Evolutionary conservation across 306 rosid species (phyloP).

Genomic region (Trifolium fragiferum): DNA sequence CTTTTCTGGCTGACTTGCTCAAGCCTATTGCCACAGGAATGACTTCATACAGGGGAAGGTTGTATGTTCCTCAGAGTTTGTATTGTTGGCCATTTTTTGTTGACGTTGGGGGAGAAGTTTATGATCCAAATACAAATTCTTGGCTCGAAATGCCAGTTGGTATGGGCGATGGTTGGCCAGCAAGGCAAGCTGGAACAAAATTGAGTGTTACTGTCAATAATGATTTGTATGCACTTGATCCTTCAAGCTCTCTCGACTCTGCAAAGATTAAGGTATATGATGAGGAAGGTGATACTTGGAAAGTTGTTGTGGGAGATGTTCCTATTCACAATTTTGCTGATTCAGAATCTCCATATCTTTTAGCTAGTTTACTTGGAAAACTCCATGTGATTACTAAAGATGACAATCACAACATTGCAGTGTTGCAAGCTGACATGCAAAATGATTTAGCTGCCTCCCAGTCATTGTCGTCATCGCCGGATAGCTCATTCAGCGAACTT

Average conservation of each 20-base stretch:
- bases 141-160: constrained; percentile 58
- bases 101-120: constrained; percentile 59
- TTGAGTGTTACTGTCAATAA: constrained; percentile 44
- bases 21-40: constrained; percentile 61
- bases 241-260: constrained; percentile 47
- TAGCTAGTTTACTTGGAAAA: constrained; percentile 58
- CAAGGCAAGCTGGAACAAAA: constrained; percentile 61
- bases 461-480: constrained; percentile 7
- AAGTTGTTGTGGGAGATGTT: constrained; percentile 51
- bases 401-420: constrained; percentile 51
- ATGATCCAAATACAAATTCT: constrained; percentile 50
- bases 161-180: constrained; percentile 60
- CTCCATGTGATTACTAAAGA: constrained; percentile 54
- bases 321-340: constrained; percentile 49
- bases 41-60: constrained; percentile 54
- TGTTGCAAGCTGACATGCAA: constrained; percentile 50
- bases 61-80: constrained; percentile 59
- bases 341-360: constrained; percentile 55
- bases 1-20: constrained; percentile 53
- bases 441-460: constrained; percentile 42
- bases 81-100: constrained; percentile 56
- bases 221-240: constrained; percentile 55
- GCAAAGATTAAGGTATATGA: constrained; percentile 52
- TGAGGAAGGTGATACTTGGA: constrained; percentile 58
- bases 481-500: constrained; percentile 36